These are phyloP conservation scores for Pythium periplocum DNA, from an alignment of 352 stramenopile species.

Conservation along the genomic window DNA sequence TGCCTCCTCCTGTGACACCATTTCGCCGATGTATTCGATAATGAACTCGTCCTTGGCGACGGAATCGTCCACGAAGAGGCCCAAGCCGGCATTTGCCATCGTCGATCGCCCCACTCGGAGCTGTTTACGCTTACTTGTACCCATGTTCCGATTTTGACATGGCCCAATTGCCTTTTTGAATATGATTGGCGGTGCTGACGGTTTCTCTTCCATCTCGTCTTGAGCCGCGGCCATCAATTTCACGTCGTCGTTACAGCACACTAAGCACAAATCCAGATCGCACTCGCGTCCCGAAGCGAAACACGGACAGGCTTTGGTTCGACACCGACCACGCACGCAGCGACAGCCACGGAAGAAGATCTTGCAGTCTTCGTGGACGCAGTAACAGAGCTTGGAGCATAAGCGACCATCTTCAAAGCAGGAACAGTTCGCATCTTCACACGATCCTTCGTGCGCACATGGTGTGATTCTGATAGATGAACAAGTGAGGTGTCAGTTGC, in stretches of 20 bases:
- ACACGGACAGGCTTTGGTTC: slow-evolving; percentile 86
- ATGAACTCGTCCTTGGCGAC: slow-evolving; percentile 93
- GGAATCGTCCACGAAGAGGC: slow-evolving; percentile 85
- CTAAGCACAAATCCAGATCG: slow-evolving; percentile 88
- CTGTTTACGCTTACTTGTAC: slow-evolving; percentile 44
- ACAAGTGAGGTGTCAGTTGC: background rate
- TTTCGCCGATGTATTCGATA: slow-evolving; percentile 94
- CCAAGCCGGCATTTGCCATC: slow-evolving; percentile 84
- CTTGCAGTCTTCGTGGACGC: slow-evolving; percentile 61
- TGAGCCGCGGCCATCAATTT: slow-evolving; percentile 3
- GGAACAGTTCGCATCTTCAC: slow-evolving; percentile 77
- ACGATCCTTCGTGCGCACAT: slow-evolving; percentile 84
- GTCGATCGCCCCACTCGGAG: slow-evolving; percentile 78
- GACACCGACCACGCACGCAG: slow-evolving; percentile 79
- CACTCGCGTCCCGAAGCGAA: slow-evolving; percentile 90
- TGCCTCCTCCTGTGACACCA: slow-evolving; percentile 88
- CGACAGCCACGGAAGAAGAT: slow-evolving; percentile 89
- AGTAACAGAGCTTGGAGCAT: slow-evolving; percentile 91
- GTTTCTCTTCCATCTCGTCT: slow-evolving; percentile 2
- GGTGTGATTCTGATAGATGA: slow-evolving; percentile 51
- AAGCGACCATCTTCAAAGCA: slow-evolving; percentile 86
- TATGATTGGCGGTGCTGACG: background rate
- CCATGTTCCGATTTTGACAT: slow-evolving; percentile 67
- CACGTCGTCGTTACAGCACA: slow-evolving; percentile 59
- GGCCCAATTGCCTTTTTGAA: slow-evolving; percentile 10